Base-by-base conservation (phyloP, 73 alveolate genomes). In the Paramecium sonneborni region DNA sequence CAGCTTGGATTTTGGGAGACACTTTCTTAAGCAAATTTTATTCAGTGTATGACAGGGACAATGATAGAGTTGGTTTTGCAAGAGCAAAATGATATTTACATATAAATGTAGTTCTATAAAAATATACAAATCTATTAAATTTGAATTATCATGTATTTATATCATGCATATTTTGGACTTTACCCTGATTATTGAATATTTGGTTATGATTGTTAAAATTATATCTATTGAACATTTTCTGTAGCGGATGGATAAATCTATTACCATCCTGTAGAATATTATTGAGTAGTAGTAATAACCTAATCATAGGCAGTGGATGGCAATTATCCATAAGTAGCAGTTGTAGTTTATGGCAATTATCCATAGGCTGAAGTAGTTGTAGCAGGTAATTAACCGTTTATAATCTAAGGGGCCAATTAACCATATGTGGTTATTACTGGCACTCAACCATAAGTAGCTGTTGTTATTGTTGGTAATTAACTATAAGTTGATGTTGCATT, bases 21-120 rank as follows among this genome's bases (percentile, higher is more conserved):
- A 94, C 93, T 26, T 94, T 95, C 92, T 86, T 95, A 89, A 62
- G 92, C 56, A 62, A 69, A 37, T 94, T 6, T 57, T 95, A 95
- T 76, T 69, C 96, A 3, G 95, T 95, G 10, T 95, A 88, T 85
- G 96, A 95, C 44, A 95, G 98, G 92, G 98, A 95, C 18, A 76
- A 94, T 39, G 93, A 91, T 44, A 92, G 92, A 62, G 97, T 95
- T 18, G 98, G 98, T 52, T 79, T 95, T 43, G 98, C 98, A 9
- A 70, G 85, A 82, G 94, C 96, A 38, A 79, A 46, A 79, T 79
- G 90, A 79, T 43, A 24, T 10, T 18, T 21, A 44, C 10, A 79
- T 41, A 76, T 79, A 7, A 56, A 56, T 12, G n/a, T n/a, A n/a
- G n/a, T n/a, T 15, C 30, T 18, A 18, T 52, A 52, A 48, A n/a